Conservation (phyloP, 2,329 filamentous ascomycete genomes). For the Elsinoe batatas region DNA sequence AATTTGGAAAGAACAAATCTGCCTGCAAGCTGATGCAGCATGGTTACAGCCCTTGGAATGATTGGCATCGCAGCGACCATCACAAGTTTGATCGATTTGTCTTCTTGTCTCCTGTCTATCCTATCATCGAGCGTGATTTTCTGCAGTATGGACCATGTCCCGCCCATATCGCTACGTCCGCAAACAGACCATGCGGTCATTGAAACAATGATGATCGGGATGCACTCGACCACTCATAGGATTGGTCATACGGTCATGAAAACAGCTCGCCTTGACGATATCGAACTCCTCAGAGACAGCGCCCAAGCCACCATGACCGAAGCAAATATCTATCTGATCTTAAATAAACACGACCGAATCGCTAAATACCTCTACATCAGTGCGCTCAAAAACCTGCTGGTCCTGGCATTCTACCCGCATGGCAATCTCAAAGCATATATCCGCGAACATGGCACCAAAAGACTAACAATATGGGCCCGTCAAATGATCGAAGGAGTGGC, state of each 20-base stretch:
- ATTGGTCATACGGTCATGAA: background rate
- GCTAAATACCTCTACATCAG: conserved; percentile 13
- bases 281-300: background rate
- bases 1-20: no score
- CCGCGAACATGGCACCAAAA: background rate
- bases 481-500: conserved; percentile 14
- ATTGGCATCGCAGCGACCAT: no score
- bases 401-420: background rate
- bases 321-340: conserved; percentile 14
- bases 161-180: no score
- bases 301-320: conserved; percentile 10
- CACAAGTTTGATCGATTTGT: no score
- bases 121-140: no score
- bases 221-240: background rate
- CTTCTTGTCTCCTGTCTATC: no score
- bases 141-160: no score
- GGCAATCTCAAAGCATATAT: conserved; percentile 10
- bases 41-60: no score
- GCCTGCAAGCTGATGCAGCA: no score
- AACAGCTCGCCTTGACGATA: background rate
- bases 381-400: background rate
- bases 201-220: background rate
- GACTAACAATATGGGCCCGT: conserved; percentile 12
- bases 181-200: background rate
- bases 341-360: conserved; percentile 13